phyloP scores from a whole-genome alignment of 2,329 filamentous ascomycete species.

The Chalaropsis thielavioides region DNA sequence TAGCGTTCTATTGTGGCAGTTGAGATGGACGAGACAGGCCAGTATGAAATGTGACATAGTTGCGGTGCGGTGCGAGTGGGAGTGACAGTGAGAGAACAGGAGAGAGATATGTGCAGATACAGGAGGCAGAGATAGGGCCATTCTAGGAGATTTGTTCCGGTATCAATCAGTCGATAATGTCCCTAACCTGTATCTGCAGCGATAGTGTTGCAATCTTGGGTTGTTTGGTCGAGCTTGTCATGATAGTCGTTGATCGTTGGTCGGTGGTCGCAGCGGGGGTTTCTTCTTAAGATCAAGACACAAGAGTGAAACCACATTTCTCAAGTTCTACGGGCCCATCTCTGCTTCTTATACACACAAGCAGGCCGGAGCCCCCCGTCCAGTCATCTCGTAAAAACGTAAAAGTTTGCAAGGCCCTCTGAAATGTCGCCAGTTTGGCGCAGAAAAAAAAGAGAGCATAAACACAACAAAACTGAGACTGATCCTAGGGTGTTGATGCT shows the following conservation, averaged over 20 bases:
- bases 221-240: neutral
- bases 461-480: neutral
- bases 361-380: neutral
- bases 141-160: neutral
- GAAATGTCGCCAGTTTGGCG: neutral
- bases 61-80: neutral
- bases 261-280: neutral
- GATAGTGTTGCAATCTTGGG: neutral
- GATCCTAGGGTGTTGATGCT: neutral
- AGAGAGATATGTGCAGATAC: too few relatives aligned
- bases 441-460: neutral
- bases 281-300: neutral
- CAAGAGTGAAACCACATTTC: neutral
- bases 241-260: too few relatives aligned
- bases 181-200: neutral
- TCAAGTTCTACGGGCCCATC: neutral
- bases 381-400: neutral
- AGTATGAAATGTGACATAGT: neutral
- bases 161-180: neutral
- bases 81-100: neutral
- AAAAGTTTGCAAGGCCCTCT: conserved; percentile 7
- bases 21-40: neutral
- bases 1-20: too few relatives aligned
- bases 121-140: neutral
- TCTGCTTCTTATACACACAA: conserved; percentile 3